Conservation (phyloP, 2,329 filamentous ascomycete genomes). For the Hypoxylon sp. region DNA sequence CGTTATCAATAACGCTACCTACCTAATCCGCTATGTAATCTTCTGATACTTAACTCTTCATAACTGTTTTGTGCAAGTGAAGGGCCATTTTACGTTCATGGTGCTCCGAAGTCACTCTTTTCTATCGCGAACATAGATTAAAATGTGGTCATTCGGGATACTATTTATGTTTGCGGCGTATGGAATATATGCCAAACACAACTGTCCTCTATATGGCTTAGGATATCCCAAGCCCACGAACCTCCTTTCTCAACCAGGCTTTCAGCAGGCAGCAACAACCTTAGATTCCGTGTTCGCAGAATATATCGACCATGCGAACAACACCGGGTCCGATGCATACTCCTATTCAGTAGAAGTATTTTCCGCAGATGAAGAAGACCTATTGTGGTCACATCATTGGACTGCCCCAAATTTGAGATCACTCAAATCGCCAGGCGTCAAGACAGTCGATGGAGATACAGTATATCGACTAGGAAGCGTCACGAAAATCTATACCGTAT, state of each 20-base stretch:
- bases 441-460: slow-evolving; percentile 45
- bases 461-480: slow-evolving; percentile 55
- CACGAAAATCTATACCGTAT: slow-evolving; percentile 58
- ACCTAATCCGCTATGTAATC: background rate
- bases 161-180: slow-evolving; percentile 12
- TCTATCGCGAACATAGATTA: background rate
- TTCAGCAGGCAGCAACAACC: slow-evolving; percentile 43
- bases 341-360: slow-evolving; percentile 56
- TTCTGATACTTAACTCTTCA: background rate
- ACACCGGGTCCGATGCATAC: slow-evolving; percentile 49
- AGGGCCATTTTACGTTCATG: background rate
- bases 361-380: slow-evolving; percentile 47
- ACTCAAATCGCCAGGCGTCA: slow-evolving; percentile 53
- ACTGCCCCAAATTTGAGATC: slow-evolving; percentile 53
- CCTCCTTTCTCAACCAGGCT: slow-evolving; percentile 40
- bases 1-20: background rate
- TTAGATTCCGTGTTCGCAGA: slow-evolving; percentile 49
- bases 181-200: slow-evolving; percentile 47
- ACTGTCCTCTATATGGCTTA: slow-evolving; percentile 55
- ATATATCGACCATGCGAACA: slow-evolving; percentile 53
- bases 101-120: background rate
- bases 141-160: slow-evolving; percentile 24
- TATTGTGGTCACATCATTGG: slow-evolving; percentile 51
- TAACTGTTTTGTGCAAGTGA: background rate
- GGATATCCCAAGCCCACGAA: slow-evolving; percentile 52